phyloP scores from a whole-genome alignment of 2,329 filamentous ascomycete species.

The Fusarium phyllophilum region DNA sequence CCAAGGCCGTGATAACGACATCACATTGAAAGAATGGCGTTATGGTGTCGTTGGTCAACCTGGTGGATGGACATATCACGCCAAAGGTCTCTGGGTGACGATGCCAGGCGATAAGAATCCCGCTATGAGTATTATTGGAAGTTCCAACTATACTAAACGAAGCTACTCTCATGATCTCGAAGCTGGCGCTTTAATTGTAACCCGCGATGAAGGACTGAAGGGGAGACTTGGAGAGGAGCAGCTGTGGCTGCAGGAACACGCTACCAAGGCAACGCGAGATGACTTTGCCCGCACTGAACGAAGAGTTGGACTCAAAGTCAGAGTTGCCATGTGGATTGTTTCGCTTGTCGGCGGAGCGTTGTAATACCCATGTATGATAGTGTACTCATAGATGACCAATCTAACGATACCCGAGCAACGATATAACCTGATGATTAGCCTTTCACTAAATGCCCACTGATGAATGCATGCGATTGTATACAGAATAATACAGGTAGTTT shows the following conservation, averaged over 20 bases:
- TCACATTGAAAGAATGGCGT: conserved; percentile 88
- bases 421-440: neutral
- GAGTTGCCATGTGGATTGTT: conserved; percentile 94
- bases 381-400: conserved; percentile 14
- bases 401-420: conserved; percentile 20
- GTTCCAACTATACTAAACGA: conserved; percentile 94
- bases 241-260: conserved; percentile 80
- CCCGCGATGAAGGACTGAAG: conserved; percentile 77
- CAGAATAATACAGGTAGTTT: conserved; percentile 46
- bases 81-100: conserved; percentile 93
- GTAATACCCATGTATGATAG: conserved; percentile 53
- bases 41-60: conserved; percentile 82
- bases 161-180: conserved; percentile 94
- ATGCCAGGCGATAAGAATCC: conserved; percentile 73
- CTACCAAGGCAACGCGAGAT: conserved; percentile 73
- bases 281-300: conserved; percentile 86
- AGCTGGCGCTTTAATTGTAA: conserved; percentile 87
- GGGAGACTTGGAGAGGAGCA: conserved; percentile 81
- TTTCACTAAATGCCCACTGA: neutral
- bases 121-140: conserved; percentile 85
- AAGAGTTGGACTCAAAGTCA: conserved; percentile 84
- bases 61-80: conserved; percentile 96
- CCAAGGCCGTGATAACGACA: conserved; percentile 61
- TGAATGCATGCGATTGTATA: conserved; percentile 32
- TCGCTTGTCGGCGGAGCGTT: conserved; percentile 86